These are phyloP conservation scores for Telfairia occidentalis DNA, from an alignment of 331 rosid species.

Conservation along the genomic window DNA sequence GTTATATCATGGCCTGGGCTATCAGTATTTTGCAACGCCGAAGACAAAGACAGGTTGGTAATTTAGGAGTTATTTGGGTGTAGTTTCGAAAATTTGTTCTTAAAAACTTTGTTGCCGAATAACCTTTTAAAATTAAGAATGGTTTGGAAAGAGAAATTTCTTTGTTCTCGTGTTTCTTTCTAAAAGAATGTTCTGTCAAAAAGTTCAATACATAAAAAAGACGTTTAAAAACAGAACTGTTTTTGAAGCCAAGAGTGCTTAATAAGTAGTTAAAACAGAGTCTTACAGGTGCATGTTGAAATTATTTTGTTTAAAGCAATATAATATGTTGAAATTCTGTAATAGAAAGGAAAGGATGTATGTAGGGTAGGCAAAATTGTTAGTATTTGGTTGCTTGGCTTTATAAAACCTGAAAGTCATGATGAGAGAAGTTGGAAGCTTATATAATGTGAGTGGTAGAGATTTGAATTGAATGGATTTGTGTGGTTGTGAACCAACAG, in stretches of 20 bases:
- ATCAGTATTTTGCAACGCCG: constrained; percentile 89
- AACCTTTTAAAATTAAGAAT: not conserved
- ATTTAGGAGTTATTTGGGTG: not conserved
- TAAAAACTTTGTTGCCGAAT: not conserved
- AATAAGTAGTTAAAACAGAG: not conserved
- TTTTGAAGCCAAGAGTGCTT: not conserved
- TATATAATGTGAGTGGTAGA: too few relatives aligned
- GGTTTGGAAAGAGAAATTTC: not conserved
- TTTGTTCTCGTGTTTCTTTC: not conserved
- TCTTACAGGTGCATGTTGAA: not conserved
- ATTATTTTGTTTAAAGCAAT: too few relatives aligned
- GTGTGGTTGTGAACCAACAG: constrained; percentile 27
- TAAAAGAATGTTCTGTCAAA: not conserved
- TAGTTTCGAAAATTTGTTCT: not conserved
- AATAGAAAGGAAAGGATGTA: too few relatives aligned
- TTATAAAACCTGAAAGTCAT: too few relatives aligned
- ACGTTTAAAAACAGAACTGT: not conserved
- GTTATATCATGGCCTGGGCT: constrained; percentile 99
- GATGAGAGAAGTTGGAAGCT: too few relatives aligned
- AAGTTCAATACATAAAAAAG: too few relatives aligned
- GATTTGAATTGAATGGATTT: not conserved
- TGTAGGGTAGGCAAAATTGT: too few relatives aligned
- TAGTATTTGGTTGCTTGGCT: too few relatives aligned
- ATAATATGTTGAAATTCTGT: too few relatives aligned
- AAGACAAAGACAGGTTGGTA: constrained; percentile 82